Evolutionary conservation across 192 early-diverging fungal species (phyloP).

Genomic region (Podila horticola): DNA sequence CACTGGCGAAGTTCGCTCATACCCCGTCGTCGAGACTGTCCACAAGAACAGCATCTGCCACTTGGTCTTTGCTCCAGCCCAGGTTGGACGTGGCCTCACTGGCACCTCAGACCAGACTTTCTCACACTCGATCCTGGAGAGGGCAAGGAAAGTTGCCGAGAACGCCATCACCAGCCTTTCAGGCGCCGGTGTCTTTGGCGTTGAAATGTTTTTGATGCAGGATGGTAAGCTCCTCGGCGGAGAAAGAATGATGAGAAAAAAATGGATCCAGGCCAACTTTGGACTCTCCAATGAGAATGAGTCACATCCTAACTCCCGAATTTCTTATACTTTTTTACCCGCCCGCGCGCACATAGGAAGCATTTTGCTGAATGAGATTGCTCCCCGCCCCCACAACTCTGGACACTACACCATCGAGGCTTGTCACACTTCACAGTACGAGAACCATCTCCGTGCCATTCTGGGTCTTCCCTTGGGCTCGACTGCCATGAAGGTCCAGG

Average conservation of each 20-base stretch:
- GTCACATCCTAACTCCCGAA: not conserved
- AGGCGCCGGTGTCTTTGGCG: constrained; percentile 94
- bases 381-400: constrained; percentile 98
- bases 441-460: constrained; percentile 93
- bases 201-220: constrained; percentile 96
- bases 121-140: constrained; percentile 60
- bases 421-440: constrained; percentile 97
- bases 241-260: not conserved
- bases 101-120: constrained; percentile 50
- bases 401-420: constrained; percentile 99
- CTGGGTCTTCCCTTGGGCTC: constrained; percentile 91
- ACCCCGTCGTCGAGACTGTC: constrained; percentile 97
- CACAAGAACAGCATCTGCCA: constrained; percentile 98
- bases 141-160: constrained; percentile 86
- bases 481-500: constrained; percentile 89
- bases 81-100: constrained; percentile 79
- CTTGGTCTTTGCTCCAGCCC: constrained; percentile 95
- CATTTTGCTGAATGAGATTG: constrained; percentile 96
- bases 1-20: constrained; percentile 79
- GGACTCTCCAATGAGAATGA: not conserved
- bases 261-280: not conserved
- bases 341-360: constrained; percentile 55
- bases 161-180: constrained; percentile 81
- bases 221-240: constrained; percentile 64
- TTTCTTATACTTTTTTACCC: not conserved